A percentile compares a stretch with the other conserved stretches of the same genome.
phyloP scores from a whole-genome alignment of 2,329 filamentous ascomycete genomes.

The Ophiocordyceps unilateralis region DNA sequence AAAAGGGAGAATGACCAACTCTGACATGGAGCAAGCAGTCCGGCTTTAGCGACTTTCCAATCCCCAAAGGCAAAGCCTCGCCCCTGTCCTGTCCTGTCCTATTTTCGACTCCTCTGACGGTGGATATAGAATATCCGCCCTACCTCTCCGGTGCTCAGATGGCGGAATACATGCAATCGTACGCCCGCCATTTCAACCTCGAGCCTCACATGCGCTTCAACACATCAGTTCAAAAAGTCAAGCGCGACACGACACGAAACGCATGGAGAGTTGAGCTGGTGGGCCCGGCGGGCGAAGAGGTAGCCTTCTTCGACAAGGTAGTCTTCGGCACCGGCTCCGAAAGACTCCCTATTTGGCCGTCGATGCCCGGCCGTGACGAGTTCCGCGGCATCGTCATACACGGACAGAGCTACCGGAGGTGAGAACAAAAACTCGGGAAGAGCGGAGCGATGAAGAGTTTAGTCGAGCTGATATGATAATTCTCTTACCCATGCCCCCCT shows the following conservation, averaged over 20 bases:
- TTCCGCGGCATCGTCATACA: slow-evolving; percentile 15
- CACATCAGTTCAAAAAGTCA: slow-evolving; percentile 8
- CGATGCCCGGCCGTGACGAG: slow-evolving; percentile 12
- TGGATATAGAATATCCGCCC: slow-evolving; percentile 8
- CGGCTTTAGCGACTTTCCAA: slow-evolving; percentile 20
- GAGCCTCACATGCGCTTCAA: slow-evolving; percentile 11
- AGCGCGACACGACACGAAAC: slow-evolving; percentile 1
- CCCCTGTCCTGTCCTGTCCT: too few relatives aligned
- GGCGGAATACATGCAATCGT: slow-evolving; percentile 16
- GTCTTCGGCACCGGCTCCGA: slow-evolving; percentile 19
- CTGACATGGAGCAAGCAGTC: slow-evolving; percentile 5
- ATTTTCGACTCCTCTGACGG: too few relatives aligned
- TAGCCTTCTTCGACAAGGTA: slow-evolving; percentile 19
- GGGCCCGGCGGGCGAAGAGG: neutral
- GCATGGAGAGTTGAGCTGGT: slow-evolving; percentile 1
- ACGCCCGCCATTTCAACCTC: slow-evolving; percentile 16
- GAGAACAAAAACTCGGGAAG: neutral
- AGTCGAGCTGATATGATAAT: too few relatives aligned
- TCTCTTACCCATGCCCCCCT: neutral
- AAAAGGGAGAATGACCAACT: neutral
- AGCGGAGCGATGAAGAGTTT: neutral
- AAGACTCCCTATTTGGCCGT: slow-evolving; percentile 17
- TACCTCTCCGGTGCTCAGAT: slow-evolving; percentile 10
- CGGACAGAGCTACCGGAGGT: slow-evolving; percentile 1
- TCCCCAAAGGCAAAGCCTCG: slow-evolving; percentile 12